These are phyloP conservation scores for Trametes maxima DNA, from an alignment of 768 basidiomycete species.

Conservation along the genomic window DNA sequence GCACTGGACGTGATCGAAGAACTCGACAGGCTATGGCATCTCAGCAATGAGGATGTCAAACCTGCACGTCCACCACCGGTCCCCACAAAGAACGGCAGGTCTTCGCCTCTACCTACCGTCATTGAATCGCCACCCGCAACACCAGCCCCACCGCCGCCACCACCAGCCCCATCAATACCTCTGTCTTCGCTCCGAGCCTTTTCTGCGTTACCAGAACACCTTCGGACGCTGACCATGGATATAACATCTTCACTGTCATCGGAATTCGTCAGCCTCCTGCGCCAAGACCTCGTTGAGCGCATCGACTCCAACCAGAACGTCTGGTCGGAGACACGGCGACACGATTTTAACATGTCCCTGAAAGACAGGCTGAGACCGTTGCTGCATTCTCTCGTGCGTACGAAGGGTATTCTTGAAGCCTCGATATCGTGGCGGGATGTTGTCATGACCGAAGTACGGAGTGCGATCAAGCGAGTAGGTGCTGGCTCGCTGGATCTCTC, in stretches of 20 bases:
- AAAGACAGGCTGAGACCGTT: conserved; percentile 71
- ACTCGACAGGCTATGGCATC: conserved; percentile 60
- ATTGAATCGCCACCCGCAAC: conserved; percentile 29
- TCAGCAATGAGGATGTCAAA: background rate
- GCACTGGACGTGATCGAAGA: conserved; percentile 77
- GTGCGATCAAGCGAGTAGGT: conserved; percentile 61
- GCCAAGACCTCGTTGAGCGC: conserved; percentile 63
- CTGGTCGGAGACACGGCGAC: conserved; percentile 17
- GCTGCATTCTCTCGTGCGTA: conserved; percentile 75
- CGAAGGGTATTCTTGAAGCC: conserved; percentile 70
- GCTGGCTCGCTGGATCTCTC: too few species aligned
- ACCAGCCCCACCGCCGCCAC: conserved; percentile 14
- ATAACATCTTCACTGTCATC: conserved; percentile 76
- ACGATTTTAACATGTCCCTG: conserved; percentile 46
- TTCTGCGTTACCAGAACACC: conserved; percentile 69
- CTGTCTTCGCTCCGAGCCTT: conserved; percentile 75
- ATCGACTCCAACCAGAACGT: conserved; percentile 34
- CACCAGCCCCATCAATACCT: conserved; percentile 43
- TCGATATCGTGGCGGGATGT: conserved; percentile 70
- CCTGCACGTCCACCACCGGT: conserved; percentile 7
- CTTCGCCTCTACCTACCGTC: conserved; percentile 27
- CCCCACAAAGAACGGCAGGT: conserved; percentile 16
- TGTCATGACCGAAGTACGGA: conserved; percentile 61
- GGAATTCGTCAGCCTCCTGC: conserved; percentile 75
- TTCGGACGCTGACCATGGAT: conserved; percentile 71